Percentiles rank a stretch among this genome's conserved stretches.
Conservation (phyloP, 257 asterid genomes). For the Eustoma russellianum region DNA sequence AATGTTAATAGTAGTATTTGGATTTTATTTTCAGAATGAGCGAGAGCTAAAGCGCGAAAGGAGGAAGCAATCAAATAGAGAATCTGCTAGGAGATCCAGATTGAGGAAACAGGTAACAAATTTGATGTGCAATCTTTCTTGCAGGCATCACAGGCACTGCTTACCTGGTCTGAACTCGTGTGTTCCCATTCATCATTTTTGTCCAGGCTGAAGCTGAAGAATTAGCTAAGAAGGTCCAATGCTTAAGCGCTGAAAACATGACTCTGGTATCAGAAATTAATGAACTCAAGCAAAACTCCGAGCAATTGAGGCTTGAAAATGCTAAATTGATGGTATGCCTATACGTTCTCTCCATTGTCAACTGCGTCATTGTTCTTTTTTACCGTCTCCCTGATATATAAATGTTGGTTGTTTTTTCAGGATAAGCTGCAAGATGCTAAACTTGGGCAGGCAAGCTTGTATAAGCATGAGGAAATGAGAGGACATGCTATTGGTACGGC, state of each 20-base stretch:
- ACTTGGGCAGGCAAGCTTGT: conserved; percentile 24
- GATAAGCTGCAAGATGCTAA: conserved; percentile 44
- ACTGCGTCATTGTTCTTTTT: not conserved
- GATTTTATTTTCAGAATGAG: conserved; percentile 45
- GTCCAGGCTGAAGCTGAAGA: conserved; percentile 91
- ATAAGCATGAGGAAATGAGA: conserved; percentile 33
- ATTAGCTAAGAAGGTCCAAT: conserved; percentile 61
- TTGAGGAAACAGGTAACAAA: conserved; percentile 85
- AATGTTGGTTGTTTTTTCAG: conserved; percentile 24
- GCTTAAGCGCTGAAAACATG: conserved; percentile 56
- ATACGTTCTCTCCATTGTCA: not conserved
- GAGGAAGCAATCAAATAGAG: conserved; percentile 97
- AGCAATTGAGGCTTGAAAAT: conserved; percentile 66
- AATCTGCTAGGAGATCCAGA: conserved; percentile 97
- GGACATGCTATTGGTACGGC: conserved; percentile 63
- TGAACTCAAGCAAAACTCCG: conserved; percentile 48
- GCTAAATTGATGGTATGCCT: conserved; percentile 46
- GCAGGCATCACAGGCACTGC: not conserved
- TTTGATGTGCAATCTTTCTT: not conserved
- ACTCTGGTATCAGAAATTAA: conserved; percentile 64
- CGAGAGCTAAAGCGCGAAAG: conserved; percentile 82
- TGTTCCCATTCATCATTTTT: not conserved
- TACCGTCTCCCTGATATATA: not conserved
- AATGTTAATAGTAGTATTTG: not conserved
- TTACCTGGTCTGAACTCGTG: not conserved